Evolutionary conservation across 2,329 filamentous ascomycete species (phyloP), one percentile per base, ranked within the genome.

Genomic region (Apiospora aurea): DNA sequence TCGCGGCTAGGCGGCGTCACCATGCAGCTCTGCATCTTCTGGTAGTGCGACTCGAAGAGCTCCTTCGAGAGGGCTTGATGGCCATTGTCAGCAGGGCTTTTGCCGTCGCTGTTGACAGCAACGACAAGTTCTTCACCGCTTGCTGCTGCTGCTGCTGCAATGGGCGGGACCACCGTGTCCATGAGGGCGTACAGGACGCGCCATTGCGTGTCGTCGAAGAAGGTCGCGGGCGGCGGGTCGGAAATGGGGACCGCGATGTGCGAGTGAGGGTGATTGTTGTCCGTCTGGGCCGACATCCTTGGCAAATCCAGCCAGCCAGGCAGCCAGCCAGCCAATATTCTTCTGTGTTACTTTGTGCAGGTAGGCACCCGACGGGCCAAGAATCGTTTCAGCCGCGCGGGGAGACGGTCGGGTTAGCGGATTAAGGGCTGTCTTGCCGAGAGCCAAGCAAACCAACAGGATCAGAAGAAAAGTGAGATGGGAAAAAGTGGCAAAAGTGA

Each of bases 161-260:
- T 79, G 5, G 85, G 81, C 2, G 86, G 86, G 67, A 89, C 81
- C 34, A 88, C 73, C 4, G 79, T 78, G 57, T 82, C 80, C 77
- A 81, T 80, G 8, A 82, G 75, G 0, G 81, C 75, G 72, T 81
- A 76, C 51, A 81, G 69, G 1, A 77, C 80, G 41, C 69, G 74
- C 81, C 81, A 82, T 80, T 82, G 80, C 43, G 75, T 69, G 26
- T 77, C 75, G 44, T 76, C 79, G 71, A 82, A 79, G 41, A 72
- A 72, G 3, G 70, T 67, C 18, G 68, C 5, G 4, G 69, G 44
- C 6, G 72, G 72, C 21, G 67, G 43, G n/a, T 71, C 14, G 38
- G 72, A 67, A 14, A 70, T 66, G 26, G 70, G n/a, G 7, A 71
- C 26, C 26, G 11, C 53, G 14, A 67, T 26, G 46, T 73, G 72